phyloP scores from a whole-genome alignment of 2,329 filamentous ascomycete species.

The Diaporthe australafricana region DNA sequence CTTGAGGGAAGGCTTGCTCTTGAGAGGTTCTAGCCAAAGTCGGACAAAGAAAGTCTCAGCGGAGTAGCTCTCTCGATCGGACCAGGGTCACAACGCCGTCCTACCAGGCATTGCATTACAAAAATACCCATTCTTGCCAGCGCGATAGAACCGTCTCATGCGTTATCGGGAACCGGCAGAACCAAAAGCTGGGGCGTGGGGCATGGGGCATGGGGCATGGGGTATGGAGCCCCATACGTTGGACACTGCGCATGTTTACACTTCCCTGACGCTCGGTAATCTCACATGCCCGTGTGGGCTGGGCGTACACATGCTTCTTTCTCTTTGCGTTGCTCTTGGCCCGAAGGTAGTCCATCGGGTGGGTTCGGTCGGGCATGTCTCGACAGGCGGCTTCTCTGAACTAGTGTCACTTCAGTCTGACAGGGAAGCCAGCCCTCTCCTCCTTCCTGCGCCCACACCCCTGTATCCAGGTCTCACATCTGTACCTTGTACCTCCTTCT shows the following conservation, averaged over 20 bases:
- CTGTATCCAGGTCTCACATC: conserved; percentile 10
- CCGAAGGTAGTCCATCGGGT: conserved; percentile 16
- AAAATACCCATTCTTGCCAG: conserved; percentile 7
- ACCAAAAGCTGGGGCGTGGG: conserved; percentile 5
- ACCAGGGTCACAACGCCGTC: background rate
- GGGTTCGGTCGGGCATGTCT: conserved; percentile 21
- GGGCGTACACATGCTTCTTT: conserved; percentile 27
- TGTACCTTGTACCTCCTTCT: background rate
- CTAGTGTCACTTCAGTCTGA: conserved; percentile 28
- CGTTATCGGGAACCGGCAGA: conserved; percentile 8
- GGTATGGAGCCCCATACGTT: conserved; percentile 20
- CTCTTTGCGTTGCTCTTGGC: conserved; percentile 25
- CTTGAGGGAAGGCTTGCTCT: conserved; percentile 13
- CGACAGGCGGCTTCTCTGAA: conserved; percentile 10
- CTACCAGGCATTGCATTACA: conserved; percentile 11
- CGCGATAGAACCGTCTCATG: conserved; percentile 1
- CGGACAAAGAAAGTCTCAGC: background rate
- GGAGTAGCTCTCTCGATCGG: background rate
- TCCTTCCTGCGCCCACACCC: conserved; percentile 26
- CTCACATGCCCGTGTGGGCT: conserved; percentile 22
- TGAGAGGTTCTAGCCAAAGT: background rate
- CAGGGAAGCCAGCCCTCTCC: conserved; percentile 16
- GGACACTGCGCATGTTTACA: conserved; percentile 16
- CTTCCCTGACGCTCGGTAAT: conserved; percentile 23
- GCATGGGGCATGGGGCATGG: conserved; percentile 17